These are phyloP conservation scores for Bretschneidera sinensis DNA, from an alignment of 345 rosid species.

Conservation along the genomic window DNA sequence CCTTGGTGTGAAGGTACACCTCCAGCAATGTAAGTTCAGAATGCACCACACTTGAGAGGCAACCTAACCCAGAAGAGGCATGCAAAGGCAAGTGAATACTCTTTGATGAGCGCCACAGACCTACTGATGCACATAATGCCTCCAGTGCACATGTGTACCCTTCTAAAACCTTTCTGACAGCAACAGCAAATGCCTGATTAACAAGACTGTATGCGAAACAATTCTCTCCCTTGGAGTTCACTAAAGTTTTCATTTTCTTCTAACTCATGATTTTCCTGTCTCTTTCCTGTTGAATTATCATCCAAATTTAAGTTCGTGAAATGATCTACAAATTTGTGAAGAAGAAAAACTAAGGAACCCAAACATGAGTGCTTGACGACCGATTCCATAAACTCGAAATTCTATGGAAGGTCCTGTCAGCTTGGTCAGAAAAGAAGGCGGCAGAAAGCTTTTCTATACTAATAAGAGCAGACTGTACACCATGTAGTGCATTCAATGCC, in stretches of 20 bases:
- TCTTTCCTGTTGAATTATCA: conserved; percentile 13
- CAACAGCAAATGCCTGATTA: conserved; percentile 90
- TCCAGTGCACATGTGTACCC: conserved; percentile 66
- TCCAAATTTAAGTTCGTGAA: conserved; percentile 35
- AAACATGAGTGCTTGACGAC: conserved; percentile 64
- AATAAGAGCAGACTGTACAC: conserved; percentile 61
- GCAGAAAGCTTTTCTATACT: conserved; percentile 59
- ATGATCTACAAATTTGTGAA: conserved; percentile 58
- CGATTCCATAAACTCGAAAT: conserved; percentile 64
- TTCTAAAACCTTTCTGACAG: conserved; percentile 72
- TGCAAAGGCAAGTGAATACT: conserved; percentile 20
- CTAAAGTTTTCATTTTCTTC: conserved; percentile 16
- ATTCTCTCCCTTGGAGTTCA: conserved; percentile 19
- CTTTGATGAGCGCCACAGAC: conserved; percentile 50
- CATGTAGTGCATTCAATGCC: conserved; percentile 78
- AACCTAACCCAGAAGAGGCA: conserved; percentile 36
- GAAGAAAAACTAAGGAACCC: conserved; percentile 69
- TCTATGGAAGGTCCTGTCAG: conserved; percentile 68
- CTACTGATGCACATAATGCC: conserved; percentile 59
- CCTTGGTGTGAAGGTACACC: conserved; percentile 72
- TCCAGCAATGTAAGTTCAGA: conserved; percentile 66
- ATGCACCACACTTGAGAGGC: conserved; percentile 63
- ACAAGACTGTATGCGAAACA: conserved; percentile 48
- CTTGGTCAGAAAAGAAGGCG: conserved; percentile 66
- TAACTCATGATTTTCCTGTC: conserved; percentile 22